Conservation (phyloP, 495 filamentous ascomycete genomes). For the Sporormia fimetaria region DNA sequence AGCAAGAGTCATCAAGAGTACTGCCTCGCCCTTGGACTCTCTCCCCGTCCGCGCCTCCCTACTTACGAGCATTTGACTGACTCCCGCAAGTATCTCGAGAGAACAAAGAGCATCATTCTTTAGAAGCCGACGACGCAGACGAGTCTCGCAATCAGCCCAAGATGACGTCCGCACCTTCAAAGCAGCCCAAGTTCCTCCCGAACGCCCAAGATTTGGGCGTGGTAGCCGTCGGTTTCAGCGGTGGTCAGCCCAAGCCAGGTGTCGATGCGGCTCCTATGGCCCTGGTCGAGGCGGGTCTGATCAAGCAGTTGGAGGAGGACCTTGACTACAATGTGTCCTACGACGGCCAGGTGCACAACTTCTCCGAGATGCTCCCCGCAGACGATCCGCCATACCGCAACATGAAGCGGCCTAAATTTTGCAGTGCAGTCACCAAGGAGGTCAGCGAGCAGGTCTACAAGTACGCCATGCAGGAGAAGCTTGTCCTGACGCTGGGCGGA, state of each 20-base stretch:
- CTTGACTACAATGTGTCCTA: constrained; percentile 79
- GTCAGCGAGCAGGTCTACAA: constrained; percentile 78
- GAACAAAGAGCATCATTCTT: too few species aligned
- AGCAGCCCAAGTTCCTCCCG: constrained; percentile 72
- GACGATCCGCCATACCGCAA: constrained; percentile 65
- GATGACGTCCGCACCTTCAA: constrained; percentile 49
- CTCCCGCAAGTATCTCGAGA: too few species aligned
- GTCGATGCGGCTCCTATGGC: constrained; percentile 89
- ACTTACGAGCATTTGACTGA: too few species aligned
- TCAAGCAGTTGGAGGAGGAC: constrained; percentile 70
- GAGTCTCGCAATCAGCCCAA: background rate
- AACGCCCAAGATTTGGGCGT: constrained; percentile 70
- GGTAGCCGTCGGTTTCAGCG: constrained; percentile 92
- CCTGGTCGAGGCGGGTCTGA: constrained; percentile 78
- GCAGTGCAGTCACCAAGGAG: constrained; percentile 72
- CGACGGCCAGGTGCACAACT: constrained; percentile 73
- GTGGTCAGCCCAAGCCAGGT: constrained; percentile 88
- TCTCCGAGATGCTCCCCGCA: constrained; percentile 61
- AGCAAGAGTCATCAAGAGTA: too few species aligned
- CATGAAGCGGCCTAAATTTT: constrained; percentile 88
- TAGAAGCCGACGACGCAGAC: too few species aligned
- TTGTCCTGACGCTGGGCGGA: constrained; percentile 87
- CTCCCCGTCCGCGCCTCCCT: too few species aligned
- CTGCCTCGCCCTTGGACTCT: too few species aligned
- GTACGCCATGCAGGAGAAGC: constrained; percentile 71